Conservation (phyloP, 768 basidiomycete species). For the Naganishia antarctica region DNA sequence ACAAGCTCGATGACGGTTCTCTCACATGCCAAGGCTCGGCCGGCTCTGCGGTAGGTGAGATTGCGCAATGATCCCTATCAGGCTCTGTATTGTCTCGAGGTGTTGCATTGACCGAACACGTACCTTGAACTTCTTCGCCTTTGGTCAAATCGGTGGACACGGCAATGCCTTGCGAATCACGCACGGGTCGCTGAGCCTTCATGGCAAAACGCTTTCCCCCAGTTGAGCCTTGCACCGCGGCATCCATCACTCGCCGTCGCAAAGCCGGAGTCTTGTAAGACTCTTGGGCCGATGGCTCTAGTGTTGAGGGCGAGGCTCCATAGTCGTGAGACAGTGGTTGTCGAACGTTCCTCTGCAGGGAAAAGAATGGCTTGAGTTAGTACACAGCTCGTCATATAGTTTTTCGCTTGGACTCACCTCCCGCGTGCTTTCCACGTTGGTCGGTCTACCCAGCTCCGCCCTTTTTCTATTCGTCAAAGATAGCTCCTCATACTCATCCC, state of each 20-base stretch:
- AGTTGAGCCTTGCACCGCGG: slow-evolving; percentile 13
- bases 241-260: slow-evolving; percentile 10
- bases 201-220: slow-evolving; percentile 19
- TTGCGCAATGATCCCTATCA: no score
- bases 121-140: slow-evolving; percentile 1
- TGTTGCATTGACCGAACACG: background rate
- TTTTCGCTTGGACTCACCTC: background rate
- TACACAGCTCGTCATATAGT: background rate
- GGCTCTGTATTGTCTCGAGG: background rate
- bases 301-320: background rate
- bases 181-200: slow-evolving; percentile 13
- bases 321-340: slow-evolving; percentile 13
- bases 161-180: background rate
- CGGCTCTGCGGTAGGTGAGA: background rate
- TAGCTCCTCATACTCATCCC: slow-evolving; percentile 12
- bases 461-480: slow-evolving; percentile 18
- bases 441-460: slow-evolving; percentile 1
- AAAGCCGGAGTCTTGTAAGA: slow-evolving; percentile 7
- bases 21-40: background rate
- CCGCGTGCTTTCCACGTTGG: background rate
- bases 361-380: background rate
- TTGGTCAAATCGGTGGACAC: background rate
- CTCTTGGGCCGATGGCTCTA: slow-evolving; percentile 3
- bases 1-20: background rate
- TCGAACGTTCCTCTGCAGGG: background rate